Evolutionary conservation across 768 basidiomycete genomes (phyloP).

Genomic region (Termitomyces sp.): DNA sequence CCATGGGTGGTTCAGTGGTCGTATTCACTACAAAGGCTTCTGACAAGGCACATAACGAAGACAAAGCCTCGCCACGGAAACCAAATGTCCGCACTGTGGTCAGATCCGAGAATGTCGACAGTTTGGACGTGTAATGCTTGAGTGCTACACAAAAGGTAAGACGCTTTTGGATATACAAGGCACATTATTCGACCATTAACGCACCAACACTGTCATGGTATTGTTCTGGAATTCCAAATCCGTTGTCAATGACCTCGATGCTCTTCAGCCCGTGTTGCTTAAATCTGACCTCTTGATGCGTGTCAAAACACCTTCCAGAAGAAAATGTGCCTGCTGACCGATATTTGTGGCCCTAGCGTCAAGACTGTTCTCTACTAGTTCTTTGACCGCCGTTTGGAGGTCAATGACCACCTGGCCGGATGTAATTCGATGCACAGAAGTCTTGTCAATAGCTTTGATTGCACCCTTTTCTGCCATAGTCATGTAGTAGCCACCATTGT

Average conservation of each 20-base stretch:
- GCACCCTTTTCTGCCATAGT: slow-evolving; percentile 27
- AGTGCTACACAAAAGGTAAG: slow-evolving; percentile 46
- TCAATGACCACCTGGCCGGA: slow-evolving; percentile 96
- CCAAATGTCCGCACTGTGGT: slow-evolving; percentile 79
- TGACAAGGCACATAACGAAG: slow-evolving; percentile 85
- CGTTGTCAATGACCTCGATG: slow-evolving; percentile 65
- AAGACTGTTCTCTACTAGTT: slow-evolving; percentile 84
- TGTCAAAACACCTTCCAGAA: background rate
- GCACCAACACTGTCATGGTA: slow-evolving; percentile 80
- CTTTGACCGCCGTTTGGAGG: slow-evolving; percentile 84
- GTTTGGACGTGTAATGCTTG: slow-evolving; percentile 94
- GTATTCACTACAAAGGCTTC: slow-evolving; percentile 72
- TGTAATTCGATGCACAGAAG: slow-evolving; percentile 84
- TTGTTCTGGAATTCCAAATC: slow-evolving; percentile 73
- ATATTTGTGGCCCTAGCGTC: slow-evolving; percentile 85
- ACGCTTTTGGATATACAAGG: background rate
- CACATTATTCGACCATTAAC: slow-evolving; percentile 18
- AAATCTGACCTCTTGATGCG: too few species aligned
- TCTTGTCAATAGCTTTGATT: slow-evolving; percentile 65
- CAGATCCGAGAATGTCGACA: slow-evolving; percentile 73
- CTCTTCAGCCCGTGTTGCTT: slow-evolving; percentile 46
- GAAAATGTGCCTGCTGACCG: slow-evolving; percentile 44
- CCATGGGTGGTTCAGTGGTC: slow-evolving; percentile 76
- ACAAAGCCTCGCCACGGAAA: slow-evolving; percentile 94
- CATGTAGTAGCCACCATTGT: too few species aligned